Conservation (phyloP, 805 yeast genomes). For the Candida schatavii region DNA sequence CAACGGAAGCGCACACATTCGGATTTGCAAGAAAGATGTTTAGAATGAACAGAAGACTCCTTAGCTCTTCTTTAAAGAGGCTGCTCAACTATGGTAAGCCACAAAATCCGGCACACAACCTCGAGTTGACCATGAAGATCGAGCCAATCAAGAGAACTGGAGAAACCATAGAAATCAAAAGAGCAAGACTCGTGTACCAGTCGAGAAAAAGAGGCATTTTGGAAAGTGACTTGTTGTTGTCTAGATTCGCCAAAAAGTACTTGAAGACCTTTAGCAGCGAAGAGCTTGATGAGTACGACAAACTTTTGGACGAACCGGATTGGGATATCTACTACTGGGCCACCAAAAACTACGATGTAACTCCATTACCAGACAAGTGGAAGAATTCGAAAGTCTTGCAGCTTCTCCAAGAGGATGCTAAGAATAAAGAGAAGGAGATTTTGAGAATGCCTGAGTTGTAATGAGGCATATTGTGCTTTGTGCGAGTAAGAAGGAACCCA, state of each 20-base stretch:
- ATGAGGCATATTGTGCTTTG: no score
- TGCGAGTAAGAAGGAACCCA: no score
- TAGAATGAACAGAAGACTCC: constrained; percentile 6
- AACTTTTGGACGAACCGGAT: constrained; percentile 86
- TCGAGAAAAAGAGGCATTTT: constrained; percentile 92
- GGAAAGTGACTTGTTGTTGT: constrained; percentile 83
- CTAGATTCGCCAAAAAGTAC: constrained; percentile 80
- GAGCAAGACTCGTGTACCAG: constrained; percentile 89
- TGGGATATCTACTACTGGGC: constrained; percentile 99
- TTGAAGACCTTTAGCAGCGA: constrained; percentile 55
- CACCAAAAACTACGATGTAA: constrained; percentile 72
- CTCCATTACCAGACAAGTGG: constrained; percentile 90
- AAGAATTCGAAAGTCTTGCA: constrained; percentile 60
- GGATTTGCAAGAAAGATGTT: constrained; percentile 1
- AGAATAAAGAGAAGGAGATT: constrained; percentile 67
- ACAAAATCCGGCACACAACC: constrained; percentile 33
- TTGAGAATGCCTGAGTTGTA: constrained; percentile 76
- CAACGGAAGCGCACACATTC: no score
- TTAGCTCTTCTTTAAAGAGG: constrained; percentile 8
- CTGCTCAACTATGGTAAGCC: constrained; percentile 41
- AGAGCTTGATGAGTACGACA: constrained; percentile 82
- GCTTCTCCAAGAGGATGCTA: constrained; percentile 68
- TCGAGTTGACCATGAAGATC: constrained; percentile 48
- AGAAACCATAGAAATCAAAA: constrained; percentile 69
- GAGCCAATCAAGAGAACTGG: constrained; percentile 75